phyloP scores from a whole-genome alignment of 192 early-diverging fungal genomes.

The Coemansia sp. region DNA sequence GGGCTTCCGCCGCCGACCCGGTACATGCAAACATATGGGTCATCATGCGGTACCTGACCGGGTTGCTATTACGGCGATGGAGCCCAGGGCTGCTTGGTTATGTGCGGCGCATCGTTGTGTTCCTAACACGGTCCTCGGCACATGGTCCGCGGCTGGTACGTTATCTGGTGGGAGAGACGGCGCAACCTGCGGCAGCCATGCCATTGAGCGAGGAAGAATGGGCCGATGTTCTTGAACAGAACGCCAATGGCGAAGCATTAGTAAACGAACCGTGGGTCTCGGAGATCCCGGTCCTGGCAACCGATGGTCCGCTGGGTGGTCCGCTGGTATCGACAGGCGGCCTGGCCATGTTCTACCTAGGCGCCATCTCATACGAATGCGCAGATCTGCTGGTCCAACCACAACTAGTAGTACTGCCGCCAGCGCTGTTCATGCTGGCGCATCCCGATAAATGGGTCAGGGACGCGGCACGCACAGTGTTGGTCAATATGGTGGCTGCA shows the following conservation, averaged over 20 bases:
- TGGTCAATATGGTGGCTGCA: slow-evolving; percentile 39
- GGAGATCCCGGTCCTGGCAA: slow-evolving; percentile 18
- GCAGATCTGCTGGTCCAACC: slow-evolving; percentile 14
- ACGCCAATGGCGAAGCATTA: slow-evolving; percentile 10
- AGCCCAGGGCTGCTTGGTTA: slow-evolving; percentile 29
- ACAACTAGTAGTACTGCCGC: slow-evolving; percentile 17
- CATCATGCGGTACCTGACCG: slow-evolving; percentile 32
- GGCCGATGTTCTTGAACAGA: slow-evolving; percentile 8
- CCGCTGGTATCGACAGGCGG: slow-evolving; percentile 30
- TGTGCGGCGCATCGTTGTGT: slow-evolving; percentile 44
- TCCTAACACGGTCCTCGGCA: slow-evolving; percentile 38
- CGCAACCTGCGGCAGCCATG: slow-evolving; percentile 17
- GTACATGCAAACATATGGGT: slow-evolving; percentile 29
- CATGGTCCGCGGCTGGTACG: slow-evolving; percentile 32
- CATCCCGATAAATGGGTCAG: slow-evolving; percentile 44
- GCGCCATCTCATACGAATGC: slow-evolving; percentile 47
- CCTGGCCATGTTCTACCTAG: slow-evolving; percentile 42
- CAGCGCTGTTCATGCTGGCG: slow-evolving; percentile 38
- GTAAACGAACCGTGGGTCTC: slow-evolving; percentile 30
- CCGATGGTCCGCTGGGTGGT: background rate
- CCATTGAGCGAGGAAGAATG: slow-evolving; percentile 13
- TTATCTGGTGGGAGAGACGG: slow-evolving; percentile 23
- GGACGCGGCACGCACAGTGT: slow-evolving; percentile 42
- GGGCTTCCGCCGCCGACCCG: background rate
- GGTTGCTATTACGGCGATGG: slow-evolving; percentile 20